Conservation (phyloP, 352 stramenopile species). For the Pythium apleroticum region DNA sequence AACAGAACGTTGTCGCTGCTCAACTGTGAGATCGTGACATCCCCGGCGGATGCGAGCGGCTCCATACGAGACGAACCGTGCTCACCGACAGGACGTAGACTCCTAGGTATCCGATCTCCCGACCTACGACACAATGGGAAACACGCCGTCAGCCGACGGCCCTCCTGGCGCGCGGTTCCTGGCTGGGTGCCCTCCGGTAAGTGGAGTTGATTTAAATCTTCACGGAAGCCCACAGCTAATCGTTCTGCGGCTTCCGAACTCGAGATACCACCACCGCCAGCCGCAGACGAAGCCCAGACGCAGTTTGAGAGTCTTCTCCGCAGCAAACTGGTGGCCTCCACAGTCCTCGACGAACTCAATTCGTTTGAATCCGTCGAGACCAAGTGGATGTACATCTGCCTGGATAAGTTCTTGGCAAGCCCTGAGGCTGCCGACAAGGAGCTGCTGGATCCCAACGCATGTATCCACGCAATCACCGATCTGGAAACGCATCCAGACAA, state of each 20-base stretch:
- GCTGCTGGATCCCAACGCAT: slow-evolving; percentile 51
- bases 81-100: slow-evolving; percentile 1
- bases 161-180: slow-evolving; percentile 43
- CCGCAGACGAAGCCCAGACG: slow-evolving; percentile 34
- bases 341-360: slow-evolving; percentile 44
- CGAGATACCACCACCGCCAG: slow-evolving; percentile 57
- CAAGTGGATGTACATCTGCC: slow-evolving; percentile 74
- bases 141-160: slow-evolving; percentile 34
- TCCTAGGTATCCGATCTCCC: slow-evolving; percentile 2
- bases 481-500: slow-evolving; percentile 36
- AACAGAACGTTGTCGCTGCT: not conserved
- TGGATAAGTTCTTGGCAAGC: slow-evolving; percentile 46
- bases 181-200: slow-evolving; percentile 56
- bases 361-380: slow-evolving; percentile 44
- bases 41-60: not conserved
- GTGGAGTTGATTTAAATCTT: not conserved
- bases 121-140: slow-evolving; percentile 48
- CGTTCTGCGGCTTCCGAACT: too few relatives aligned
- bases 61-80: not conserved
- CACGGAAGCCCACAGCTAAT: not conserved
- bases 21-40: not conserved
- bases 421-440: slow-evolving; percentile 37
- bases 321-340: slow-evolving; percentile 25
- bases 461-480: slow-evolving; percentile 44
- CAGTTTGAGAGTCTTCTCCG: slow-evolving; percentile 53